These are phyloP conservation scores for Fusarium sarcochroum DNA, from an alignment of 2,329 filamentous ascomycete species.

Conservation along the genomic window DNA sequence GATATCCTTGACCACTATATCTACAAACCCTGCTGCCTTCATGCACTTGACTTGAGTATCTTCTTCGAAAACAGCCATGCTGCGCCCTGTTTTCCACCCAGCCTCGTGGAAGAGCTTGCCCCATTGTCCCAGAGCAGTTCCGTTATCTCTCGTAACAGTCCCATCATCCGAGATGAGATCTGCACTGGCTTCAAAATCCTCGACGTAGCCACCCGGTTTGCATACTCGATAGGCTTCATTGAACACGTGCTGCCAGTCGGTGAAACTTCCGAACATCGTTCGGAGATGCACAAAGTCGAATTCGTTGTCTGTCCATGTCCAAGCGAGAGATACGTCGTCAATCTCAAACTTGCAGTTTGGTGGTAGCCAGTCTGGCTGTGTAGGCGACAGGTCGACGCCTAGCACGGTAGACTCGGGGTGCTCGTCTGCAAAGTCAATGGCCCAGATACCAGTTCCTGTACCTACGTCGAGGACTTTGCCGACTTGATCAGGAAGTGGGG, in stretches of 20 bases:
- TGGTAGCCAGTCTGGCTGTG: conserved; percentile 11
- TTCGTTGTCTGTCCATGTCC: conserved; percentile 9
- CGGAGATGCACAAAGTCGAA: conserved; percentile 27
- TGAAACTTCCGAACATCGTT: conserved; percentile 21
- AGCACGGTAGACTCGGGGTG: conserved; percentile 14
- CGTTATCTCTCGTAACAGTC: conserved; percentile 17
- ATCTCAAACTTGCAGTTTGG: conserved; percentile 25
- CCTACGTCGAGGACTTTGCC: conserved; percentile 28
- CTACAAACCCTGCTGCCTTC: conserved; percentile 21
- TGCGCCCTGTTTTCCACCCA: conserved; percentile 14
- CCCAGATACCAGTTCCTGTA: conserved; percentile 34
- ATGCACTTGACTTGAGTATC: conserved; percentile 18
- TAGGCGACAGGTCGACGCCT: conserved; percentile 25
- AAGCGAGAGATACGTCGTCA: conserved; percentile 14
- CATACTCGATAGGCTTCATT: conserved; percentile 16
- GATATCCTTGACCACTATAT: conserved; percentile 17
- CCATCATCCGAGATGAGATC: conserved; percentile 24
- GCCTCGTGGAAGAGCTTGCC: conserved; percentile 21
- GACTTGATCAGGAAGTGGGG: neutral
- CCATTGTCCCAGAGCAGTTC: conserved; percentile 17
- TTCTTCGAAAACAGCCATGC: conserved; percentile 19
- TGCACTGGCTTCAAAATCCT: conserved; percentile 18
- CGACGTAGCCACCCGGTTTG: conserved; percentile 23
- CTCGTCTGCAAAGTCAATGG: conserved; percentile 30
- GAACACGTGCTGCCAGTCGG: conserved; percentile 18